Evolutionary conservation across 139 green algal genomes (phyloP), one percentile per base, ranked within the genome.

Genomic region (Chlamydomonas incerta): DNA sequence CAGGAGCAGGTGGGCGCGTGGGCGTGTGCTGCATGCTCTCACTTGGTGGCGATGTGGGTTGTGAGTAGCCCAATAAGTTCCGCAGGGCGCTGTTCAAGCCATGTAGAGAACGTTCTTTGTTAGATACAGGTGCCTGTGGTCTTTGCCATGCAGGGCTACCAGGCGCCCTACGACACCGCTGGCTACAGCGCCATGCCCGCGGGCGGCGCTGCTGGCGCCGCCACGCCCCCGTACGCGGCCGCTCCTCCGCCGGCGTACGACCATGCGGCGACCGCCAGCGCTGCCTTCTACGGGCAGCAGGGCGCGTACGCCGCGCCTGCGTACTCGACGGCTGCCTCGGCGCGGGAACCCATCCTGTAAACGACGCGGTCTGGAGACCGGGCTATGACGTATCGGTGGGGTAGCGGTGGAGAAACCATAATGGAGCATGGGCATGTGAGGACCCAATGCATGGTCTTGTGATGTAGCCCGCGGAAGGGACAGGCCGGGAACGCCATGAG

Each of bases 231-330:
- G 31, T 41, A 41, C 31, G 31, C 66, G 5, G 66, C 66, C 31
- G 66, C 66, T 14, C 62, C 47, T 17, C 80, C 80, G 1, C 67
- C 68, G 21, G 80, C 67, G 13, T 86, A 86, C 55, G 37, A 47
- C 33, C 66, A 75, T 33, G 33, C 47, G 3, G 66, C 66, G 15
- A 66, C 79, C 11, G 67, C 79, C 14, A 29, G 65, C 3, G 68
- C 68, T 20, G 68, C 80, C 17, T 86, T 80, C 55, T 79, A 80
- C 31, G 35, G 52, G 11, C 80, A 86, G 80, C 80, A 86, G 23
- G 68, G 80, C 68, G 57, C 50, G 11, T 79, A 62, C 80, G 28
- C 4, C 5, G 47, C 21, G 41, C 63, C 60, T 4, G 60, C 18
- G 23, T 66, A 23, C 24, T 66, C 28, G 18, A n/a, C 17, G 2